Evolutionary conservation across 2,329 filamentous ascomycete genomes (phyloP).

Genomic region (Cytospora paraplurivora): DNA sequence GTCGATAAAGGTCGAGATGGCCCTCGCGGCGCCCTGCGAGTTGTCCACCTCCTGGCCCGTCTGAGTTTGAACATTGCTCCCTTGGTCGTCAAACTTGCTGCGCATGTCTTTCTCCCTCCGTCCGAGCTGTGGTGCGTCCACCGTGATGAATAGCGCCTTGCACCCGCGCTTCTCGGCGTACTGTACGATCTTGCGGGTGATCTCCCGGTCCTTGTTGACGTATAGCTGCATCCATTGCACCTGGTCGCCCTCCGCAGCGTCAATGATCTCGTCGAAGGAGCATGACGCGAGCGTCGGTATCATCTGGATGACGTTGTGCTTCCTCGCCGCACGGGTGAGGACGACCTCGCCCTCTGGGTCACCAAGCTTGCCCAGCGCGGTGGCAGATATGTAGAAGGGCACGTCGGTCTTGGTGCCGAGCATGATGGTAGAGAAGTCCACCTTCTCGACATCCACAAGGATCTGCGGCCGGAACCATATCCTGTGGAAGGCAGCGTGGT

Average conservation of each 20-base stretch:
- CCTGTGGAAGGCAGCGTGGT: slow-evolving; percentile 93
- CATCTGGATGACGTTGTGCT: slow-evolving; percentile 95
- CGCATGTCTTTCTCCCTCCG: slow-evolving; percentile 98
- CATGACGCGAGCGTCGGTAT: slow-evolving; percentile 96
- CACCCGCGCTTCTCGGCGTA: slow-evolving; percentile 91
- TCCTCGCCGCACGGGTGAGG: slow-evolving; percentile 78
- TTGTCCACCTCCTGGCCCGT: slow-evolving; percentile 75
- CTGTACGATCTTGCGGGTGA: slow-evolving; percentile 87
- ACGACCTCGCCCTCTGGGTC: slow-evolving; percentile 92
- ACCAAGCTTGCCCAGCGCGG: slow-evolving; percentile 91
- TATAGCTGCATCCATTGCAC: slow-evolving; percentile 97
- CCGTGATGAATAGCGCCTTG: slow-evolving; percentile 96
- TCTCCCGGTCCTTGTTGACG: slow-evolving; percentile 91
- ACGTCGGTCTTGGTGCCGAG: slow-evolving; percentile 81
- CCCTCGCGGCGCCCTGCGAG: slow-evolving; percentile 88
- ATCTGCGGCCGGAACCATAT: slow-evolving; percentile 94
- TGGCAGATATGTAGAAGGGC: slow-evolving; percentile 96
- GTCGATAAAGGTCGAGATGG: slow-evolving; percentile 97
- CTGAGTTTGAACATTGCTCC: slow-evolving; percentile 82
- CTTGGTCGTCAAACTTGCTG: slow-evolving; percentile 81
- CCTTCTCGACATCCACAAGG: slow-evolving; percentile 83
- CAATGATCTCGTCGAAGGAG: slow-evolving; percentile 95
- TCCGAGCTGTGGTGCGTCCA: slow-evolving; percentile 94
- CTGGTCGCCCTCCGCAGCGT: slow-evolving; percentile 77
- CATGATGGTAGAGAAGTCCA: slow-evolving; percentile 91